Conservation (phyloP, 352 stramenopile species). For the Globisporangium yorkense region DNA sequence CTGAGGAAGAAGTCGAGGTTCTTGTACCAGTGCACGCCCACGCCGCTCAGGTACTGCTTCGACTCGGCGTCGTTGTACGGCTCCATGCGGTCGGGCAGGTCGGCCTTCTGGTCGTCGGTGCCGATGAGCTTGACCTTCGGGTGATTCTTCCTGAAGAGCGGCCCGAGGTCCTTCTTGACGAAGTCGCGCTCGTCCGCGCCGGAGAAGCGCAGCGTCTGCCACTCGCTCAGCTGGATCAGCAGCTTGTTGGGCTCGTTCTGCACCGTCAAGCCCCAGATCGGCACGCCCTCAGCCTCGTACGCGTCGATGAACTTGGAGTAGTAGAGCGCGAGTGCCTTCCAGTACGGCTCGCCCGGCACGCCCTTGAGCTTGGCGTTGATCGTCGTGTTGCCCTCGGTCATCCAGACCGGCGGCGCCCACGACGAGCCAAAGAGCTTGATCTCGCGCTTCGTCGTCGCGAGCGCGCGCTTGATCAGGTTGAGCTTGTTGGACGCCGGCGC, state of each 20-base stretch:
- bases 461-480: constrained; percentile 52
- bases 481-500: constrained; percentile 56
- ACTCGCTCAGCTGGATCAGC: constrained; percentile 28
- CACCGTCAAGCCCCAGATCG: constrained; percentile 76
- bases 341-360: constrained; percentile 46
- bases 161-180: constrained; percentile 74
- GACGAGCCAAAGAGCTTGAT: constrained; percentile 72
- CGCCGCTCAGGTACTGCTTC: constrained; percentile 75
- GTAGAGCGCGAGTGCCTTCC: constrained; percentile 82
- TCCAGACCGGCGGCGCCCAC: constrained; percentile 84
- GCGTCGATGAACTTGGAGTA: constrained; percentile 84
- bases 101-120: constrained; percentile 79
- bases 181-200: constrained; percentile 46
- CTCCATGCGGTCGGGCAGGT: constrained; percentile 17
- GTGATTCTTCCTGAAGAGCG: constrained; percentile 50
- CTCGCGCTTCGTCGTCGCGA: constrained; percentile 25
- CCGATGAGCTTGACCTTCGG: constrained; percentile 80
- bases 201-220: constrained; percentile 52
- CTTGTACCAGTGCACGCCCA: constrained; percentile 83
- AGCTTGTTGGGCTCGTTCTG: constrained; percentile 77
- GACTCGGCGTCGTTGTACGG: constrained; percentile 69
- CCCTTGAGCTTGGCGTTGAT: constrained; percentile 58
- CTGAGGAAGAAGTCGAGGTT: constrained; percentile 27
- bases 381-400: constrained; percentile 70
- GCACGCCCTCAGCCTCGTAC: constrained; percentile 67